A percentile compares a stretch with the other conserved stretches of the same genome.
Evolutionary conservation across 108 stramenopile genomes (phyloP).

Genomic region (Cyclotella atomus): DNA sequence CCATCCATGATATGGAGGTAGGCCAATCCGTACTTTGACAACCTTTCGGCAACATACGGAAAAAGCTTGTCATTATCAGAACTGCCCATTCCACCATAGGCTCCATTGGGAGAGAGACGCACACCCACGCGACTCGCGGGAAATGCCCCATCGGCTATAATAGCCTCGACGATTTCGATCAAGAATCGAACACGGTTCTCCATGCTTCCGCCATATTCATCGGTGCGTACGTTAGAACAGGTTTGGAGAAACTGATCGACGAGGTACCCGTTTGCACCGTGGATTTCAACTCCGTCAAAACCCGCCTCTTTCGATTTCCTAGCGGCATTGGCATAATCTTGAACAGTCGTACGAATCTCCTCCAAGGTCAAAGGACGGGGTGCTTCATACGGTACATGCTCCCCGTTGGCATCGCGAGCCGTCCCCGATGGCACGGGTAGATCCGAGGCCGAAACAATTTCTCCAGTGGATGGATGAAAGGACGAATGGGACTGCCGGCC

Average conservation of each 20-base stretch:
- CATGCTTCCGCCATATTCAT: conserved; percentile 15
- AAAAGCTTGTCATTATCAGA: conserved; percentile 65
- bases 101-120: conserved; percentile 77
- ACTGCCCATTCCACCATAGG: conserved; percentile 66
- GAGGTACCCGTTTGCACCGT: conserved; percentile 7
- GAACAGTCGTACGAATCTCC: conserved; percentile 1
- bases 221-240: background rate
- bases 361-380: conserved; percentile 2
- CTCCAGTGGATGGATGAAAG: background rate
- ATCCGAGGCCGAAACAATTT: background rate
- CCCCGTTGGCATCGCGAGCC: background rate
- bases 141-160: conserved; percentile 59
- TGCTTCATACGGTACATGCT: background rate
- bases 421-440: background rate
- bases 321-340: conserved; percentile 3
- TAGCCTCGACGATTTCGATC: conserved; percentile 33
- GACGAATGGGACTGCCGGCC: conserved; percentile 10
- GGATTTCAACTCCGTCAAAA: conserved; percentile 12
- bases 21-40: conserved; percentile 59
- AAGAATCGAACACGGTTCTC: conserved; percentile 3
- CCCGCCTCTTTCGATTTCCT: background rate
- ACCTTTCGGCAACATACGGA: conserved; percentile 43
- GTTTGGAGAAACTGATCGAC: conserved; percentile 13
- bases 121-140: conserved; percentile 65
- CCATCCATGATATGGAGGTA: conserved; percentile 82